A percentile compares a stretch with the other conserved stretches of the same genome.
Evolutionary conservation across 2,329 filamentous ascomycete genomes (phyloP).

Genomic region (Chaetomium olivaceum): DNA sequence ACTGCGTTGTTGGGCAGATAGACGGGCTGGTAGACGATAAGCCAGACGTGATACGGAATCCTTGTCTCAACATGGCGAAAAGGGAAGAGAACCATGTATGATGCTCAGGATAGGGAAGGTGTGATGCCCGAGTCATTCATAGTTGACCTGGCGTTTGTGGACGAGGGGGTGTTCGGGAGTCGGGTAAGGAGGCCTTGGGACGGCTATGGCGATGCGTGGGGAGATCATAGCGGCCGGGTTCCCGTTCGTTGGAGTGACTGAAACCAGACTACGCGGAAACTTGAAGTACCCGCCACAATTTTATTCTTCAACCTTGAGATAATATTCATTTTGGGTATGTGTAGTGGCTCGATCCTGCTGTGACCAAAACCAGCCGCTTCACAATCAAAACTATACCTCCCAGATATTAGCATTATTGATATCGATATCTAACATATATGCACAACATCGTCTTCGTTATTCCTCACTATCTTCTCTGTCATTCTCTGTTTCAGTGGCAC

Average conservation of each 20-base stretch:
- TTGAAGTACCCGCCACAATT: neutral
- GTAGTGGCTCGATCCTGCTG: neutral
- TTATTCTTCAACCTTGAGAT: neutral
- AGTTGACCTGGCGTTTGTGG: slow-evolving; percentile 5
- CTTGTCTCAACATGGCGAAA: neutral
- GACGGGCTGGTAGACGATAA: neutral
- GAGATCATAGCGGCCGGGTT: neutral
- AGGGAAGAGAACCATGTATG: neutral
- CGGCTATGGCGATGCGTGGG: neutral
- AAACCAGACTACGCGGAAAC: neutral
- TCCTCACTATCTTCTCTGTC: neutral
- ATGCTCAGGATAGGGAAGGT: neutral
- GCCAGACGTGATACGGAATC: neutral
- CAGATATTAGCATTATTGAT: neutral
- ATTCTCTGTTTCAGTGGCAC: neutral
- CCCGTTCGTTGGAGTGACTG: neutral
- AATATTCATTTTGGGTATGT: neutral
- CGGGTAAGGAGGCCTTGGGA: neutral
- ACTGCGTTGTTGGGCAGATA: neutral
- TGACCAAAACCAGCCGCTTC: neutral
- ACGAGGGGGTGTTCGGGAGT: neutral
- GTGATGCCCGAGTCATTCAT: neutral
- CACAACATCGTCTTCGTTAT: neutral
- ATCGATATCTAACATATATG: neutral
- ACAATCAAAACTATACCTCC: neutral